A percentile compares a stretch with the other conserved stretches of the same genome.
These are phyloP conservation scores for Cyclotella baltica DNA, from an alignment of 108 stramenopile genomes.

Conservation along the genomic window DNA sequence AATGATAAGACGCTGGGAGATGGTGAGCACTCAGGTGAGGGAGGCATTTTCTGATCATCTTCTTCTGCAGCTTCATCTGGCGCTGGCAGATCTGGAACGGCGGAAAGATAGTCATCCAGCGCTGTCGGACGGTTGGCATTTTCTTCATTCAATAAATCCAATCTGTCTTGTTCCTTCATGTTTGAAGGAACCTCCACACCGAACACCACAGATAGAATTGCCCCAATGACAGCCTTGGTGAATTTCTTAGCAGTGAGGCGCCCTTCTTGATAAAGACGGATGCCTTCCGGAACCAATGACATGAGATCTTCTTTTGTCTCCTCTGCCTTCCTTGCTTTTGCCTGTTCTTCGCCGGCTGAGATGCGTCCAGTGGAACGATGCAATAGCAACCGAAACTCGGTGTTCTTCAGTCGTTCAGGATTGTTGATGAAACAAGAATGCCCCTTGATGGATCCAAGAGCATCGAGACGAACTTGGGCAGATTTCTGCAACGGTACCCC, in stretches of 20 bases:
- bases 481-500: not conserved
- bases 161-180: not conserved
- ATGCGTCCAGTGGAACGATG: not conserved
- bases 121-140: not conserved
- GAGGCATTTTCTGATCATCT: no score
- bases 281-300: not conserved
- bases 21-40: no score
- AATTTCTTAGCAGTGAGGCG: not conserved
- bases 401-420: not conserved
- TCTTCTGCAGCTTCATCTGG: no score
- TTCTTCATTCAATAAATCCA: not conserved
- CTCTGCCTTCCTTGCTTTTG: not conserved
- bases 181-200: not conserved
- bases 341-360: not conserved
- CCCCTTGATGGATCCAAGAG: not conserved
- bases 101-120: not conserved
- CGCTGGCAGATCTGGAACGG: no score
- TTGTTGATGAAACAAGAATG: not conserved
- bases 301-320: not conserved
- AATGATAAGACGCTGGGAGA: no score
- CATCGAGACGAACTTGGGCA: not conserved
- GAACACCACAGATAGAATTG: not conserved
- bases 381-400: not conserved
- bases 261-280: not conserved
- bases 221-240: not conserved